Evolutionary conservation across 2,329 filamentous ascomycete genomes (phyloP).

Genomic region (Epichloe uncinata): DNA sequence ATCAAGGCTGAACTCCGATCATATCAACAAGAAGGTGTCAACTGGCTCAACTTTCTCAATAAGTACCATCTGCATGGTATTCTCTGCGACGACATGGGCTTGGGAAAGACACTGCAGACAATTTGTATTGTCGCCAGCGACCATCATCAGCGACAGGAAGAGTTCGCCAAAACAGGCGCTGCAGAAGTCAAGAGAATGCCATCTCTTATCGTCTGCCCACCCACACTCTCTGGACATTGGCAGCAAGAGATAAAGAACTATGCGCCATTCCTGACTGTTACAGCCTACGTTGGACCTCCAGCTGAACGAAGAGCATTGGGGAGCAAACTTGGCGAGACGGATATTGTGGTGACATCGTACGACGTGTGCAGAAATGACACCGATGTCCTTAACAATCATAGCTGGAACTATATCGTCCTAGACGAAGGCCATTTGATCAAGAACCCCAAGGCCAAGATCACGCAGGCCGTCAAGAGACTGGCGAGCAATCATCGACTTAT

Average conservation of each 20-base stretch:
- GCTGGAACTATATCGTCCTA: conserved; percentile 94
- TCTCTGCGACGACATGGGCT: conserved; percentile 97
- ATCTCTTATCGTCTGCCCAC: conserved; percentile 90
- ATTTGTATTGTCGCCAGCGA: conserved; percentile 97
- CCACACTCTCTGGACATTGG: conserved; percentile 94
- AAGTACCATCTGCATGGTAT: conserved; percentile 96
- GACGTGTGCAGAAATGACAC: conserved; percentile 94
- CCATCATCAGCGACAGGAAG: conserved; percentile 83
- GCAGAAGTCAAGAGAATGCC: conserved; percentile 69
- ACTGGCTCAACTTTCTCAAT: conserved; percentile 97
- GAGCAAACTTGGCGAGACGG: conserved; percentile 58
- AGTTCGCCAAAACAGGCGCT: conserved; percentile 71
- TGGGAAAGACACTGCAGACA: conserved; percentile 94
- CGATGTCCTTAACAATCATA: conserved; percentile 69
- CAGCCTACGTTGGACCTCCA: conserved; percentile 84
- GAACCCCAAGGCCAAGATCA: conserved; percentile 95
- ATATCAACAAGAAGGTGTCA: conserved; percentile 97
- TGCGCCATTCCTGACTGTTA: conserved; percentile 80
- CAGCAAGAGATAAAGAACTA: conserved; percentile 95
- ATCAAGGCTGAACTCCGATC: conserved; percentile 95
- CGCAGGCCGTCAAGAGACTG: conserved; percentile 79
- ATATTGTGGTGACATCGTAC: conserved; percentile 94
- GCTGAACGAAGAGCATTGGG: conserved; percentile 62
- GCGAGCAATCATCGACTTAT: conserved; percentile 90
- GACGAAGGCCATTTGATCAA: conserved; percentile 98